phyloP scores from a whole-genome alignment of 164 flowering plant genomes.

The Amborella trichopoda region DNA sequence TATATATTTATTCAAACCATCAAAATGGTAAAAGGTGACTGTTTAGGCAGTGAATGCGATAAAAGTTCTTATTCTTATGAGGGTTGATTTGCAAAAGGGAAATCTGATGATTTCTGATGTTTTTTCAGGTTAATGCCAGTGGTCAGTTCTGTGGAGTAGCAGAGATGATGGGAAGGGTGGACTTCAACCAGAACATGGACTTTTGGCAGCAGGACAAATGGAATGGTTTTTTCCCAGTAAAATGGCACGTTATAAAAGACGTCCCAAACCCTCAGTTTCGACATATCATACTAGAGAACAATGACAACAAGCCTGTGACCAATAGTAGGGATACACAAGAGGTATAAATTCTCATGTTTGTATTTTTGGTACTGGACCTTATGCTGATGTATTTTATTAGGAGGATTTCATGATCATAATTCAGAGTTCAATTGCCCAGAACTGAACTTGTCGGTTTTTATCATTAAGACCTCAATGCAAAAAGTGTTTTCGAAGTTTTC shows the following conservation, averaged over 20 bases:
- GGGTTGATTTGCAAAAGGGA: no score
- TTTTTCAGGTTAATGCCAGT: constrained; percentile 67
- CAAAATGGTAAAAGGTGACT: no score
- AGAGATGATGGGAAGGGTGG: constrained; percentile 71
- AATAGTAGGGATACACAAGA: constrained; percentile 80
- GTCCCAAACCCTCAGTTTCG: constrained; percentile 58
- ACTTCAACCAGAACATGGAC: constrained; percentile 55
- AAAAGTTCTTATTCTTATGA: no score
- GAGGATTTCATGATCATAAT: no score
- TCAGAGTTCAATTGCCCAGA: no score
- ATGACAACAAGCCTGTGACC: constrained; percentile 68
- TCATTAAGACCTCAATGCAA: not conserved
- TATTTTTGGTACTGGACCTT: not conserved
- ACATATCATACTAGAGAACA: constrained; percentile 60
- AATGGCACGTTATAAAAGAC: constrained; percentile 80
- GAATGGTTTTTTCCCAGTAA: constrained; percentile 72
- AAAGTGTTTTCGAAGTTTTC: not conserved
- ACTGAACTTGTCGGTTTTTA: not conserved
- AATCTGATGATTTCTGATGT: no score
- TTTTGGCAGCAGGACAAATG: constrained; percentile 92
- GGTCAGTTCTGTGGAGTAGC: constrained; percentile 88
- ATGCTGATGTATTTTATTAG: not conserved
- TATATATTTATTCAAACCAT: no score
- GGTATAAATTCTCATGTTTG: constrained; percentile 18
- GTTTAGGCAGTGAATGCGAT: no score